These are phyloP conservation scores for Capsicum pubescens DNA, from an alignment of 257 asterid species.

Conservation along the genomic window DNA sequence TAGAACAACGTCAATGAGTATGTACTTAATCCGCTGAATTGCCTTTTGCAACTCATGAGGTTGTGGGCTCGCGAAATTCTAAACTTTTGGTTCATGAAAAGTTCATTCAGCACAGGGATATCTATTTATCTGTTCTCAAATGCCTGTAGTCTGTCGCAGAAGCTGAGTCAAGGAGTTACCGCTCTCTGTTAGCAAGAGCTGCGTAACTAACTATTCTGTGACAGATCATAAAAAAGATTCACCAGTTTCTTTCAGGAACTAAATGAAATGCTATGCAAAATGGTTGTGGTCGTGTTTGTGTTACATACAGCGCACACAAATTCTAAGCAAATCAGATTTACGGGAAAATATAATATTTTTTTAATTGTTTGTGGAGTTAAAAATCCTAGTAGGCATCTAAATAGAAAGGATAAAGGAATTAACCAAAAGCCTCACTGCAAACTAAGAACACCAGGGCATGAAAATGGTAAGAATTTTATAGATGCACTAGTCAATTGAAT, in stretches of 20 bases:
- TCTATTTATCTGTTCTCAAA: not conserved
- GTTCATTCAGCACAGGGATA: not conserved
- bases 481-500: not conserved
- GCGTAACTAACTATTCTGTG: constrained; percentile 14
- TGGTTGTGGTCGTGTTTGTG: not conserved
- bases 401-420: not conserved
- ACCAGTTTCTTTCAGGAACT: not conserved
- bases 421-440: not conserved
- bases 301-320: not conserved
- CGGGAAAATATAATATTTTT: not conserved
- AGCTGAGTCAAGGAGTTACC: not conserved
- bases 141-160: not conserved
- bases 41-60: not conserved
- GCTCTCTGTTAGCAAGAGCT: not conserved
- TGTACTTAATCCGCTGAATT: not conserved
- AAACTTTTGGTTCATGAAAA: not conserved
- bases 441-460: not conserved
- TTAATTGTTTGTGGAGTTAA: not conserved
- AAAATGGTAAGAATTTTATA: not conserved
- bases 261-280: not conserved
- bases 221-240: not conserved
- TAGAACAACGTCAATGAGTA: not conserved
- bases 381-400: not conserved
- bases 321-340: not conserved
- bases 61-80: not conserved